These are phyloP conservation scores for Plectranthus barbatus DNA, from an alignment of 257 asterid genomes.

Conservation along the genomic window DNA sequence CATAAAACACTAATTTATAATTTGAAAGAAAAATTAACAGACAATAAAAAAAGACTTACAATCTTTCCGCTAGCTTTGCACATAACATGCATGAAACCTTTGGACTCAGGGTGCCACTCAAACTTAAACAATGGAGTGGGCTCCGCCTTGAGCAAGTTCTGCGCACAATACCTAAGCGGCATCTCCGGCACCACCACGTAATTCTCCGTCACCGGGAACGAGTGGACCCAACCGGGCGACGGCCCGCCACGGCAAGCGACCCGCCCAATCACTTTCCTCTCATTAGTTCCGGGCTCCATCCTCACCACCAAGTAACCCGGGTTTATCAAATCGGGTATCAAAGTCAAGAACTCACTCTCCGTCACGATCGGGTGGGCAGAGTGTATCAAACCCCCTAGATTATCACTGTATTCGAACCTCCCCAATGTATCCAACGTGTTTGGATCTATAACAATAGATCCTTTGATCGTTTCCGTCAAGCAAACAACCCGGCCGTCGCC, in stretches of 20 bases:
- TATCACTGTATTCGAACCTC: conserved; percentile 56
- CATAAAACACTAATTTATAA: too few relatives aligned
- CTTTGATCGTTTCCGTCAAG: conserved; percentile 80
- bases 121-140: conserved; percentile 92
- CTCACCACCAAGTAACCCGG: conserved; percentile 74
- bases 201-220: conserved; percentile 83
- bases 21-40: background rate
- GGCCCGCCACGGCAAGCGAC: conserved; percentile 81
- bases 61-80: conserved; percentile 75
- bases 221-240: conserved; percentile 93
- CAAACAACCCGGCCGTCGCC: conserved; percentile 92
- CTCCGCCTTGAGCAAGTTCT: conserved; percentile 77
- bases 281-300: conserved; percentile 77
- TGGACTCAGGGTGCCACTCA: conserved; percentile 82
- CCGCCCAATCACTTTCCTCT: conserved; percentile 66
- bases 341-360: conserved; percentile 48
- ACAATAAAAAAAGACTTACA: conserved; percentile 52
- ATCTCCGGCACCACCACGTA: conserved; percentile 91
- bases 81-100: conserved; percentile 78
- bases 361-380: conserved; percentile 97
- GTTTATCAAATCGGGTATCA: conserved; percentile 71
- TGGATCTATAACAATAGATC: conserved; percentile 68
- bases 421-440: conserved; percentile 59
- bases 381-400: conserved; percentile 66
- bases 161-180: conserved; percentile 89